A percentile compares a stretch with the other conserved stretches of the same genome.
Evolutionary conservation across 73 alveolate species (phyloP).

Genomic region (Breviolum minutum): DNA sequence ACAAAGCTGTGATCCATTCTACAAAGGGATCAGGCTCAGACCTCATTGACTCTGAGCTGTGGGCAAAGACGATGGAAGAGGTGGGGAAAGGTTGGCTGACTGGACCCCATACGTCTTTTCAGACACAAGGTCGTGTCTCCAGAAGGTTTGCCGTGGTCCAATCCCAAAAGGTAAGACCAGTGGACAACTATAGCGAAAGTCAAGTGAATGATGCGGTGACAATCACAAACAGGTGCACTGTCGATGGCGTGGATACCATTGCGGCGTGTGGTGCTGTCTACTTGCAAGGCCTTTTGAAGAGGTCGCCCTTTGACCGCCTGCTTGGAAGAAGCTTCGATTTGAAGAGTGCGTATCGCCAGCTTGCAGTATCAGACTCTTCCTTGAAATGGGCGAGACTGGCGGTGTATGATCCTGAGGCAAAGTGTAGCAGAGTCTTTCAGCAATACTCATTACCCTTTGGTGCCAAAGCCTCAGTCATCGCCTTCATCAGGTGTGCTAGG

Average conservation of each 20-base stretch:
- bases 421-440: no score
- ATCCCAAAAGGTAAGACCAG: slow-evolving; percentile 10
- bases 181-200: slow-evolving; percentile 5
- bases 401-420: not conserved
- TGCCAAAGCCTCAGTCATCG: not conserved
- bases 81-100: slow-evolving; percentile 2
- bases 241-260: not conserved
- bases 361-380: not conserved
- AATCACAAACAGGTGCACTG: not conserved
- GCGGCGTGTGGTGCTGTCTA: not conserved
- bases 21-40: not conserved
- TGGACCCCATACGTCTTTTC: no score
- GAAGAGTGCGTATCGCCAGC: not conserved
- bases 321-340: not conserved
- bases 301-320: not conserved
- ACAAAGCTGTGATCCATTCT: not conserved
- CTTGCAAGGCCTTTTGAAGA: not conserved
- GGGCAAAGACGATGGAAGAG: not conserved
- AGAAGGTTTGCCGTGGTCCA: not conserved
- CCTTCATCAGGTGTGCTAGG: not conserved
- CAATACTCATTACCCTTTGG: not conserved
- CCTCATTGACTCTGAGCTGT: not conserved
- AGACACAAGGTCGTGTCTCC: not conserved
- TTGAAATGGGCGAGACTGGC: not conserved
- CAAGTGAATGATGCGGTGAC: not conserved